phyloP scores from a whole-genome alignment of 495 filamentous ascomycete genomes.

The Glarea lozoyensis region DNA sequence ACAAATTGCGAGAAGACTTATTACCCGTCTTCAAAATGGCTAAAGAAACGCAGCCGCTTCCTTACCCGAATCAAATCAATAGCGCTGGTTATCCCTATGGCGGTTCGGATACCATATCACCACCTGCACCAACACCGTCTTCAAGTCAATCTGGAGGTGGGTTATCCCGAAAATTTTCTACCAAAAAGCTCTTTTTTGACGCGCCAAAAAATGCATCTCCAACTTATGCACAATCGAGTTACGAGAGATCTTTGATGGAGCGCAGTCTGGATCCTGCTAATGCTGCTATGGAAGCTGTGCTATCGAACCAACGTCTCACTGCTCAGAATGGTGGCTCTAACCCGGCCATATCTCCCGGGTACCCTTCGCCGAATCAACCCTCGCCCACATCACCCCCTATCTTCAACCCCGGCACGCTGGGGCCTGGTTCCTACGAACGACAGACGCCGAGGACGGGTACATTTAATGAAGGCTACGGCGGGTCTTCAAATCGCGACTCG shows the following conservation, averaged over 20 bases:
- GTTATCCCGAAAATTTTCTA: constrained; percentile 76
- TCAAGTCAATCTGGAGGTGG: constrained; percentile 37
- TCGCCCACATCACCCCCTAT: constrained; percentile 72
- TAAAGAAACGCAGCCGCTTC: constrained; percentile 84
- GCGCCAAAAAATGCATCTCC: constrained; percentile 70
- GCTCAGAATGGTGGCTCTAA: constrained; percentile 56
- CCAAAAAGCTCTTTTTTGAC: constrained; percentile 81
- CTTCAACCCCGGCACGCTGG: constrained; percentile 36
- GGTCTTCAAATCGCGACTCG: constrained; percentile 28
- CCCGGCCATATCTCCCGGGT: constrained; percentile 40
- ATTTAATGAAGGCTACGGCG: constrained; percentile 38
- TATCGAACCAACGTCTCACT: constrained; percentile 69
- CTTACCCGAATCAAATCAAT: constrained; percentile 34
- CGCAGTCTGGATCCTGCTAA: constrained; percentile 44
- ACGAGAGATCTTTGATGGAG: constrained; percentile 46
- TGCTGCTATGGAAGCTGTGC: constrained; percentile 49
- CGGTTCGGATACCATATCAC: constrained; percentile 31
- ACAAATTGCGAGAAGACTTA: constrained; percentile 78
- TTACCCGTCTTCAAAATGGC: constrained; percentile 80
- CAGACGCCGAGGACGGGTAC: constrained; percentile 36
- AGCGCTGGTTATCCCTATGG: constrained; percentile 39
- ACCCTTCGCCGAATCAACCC: constrained; percentile 57
- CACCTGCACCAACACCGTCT: constrained; percentile 41
- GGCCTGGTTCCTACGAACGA: constrained; percentile 41
- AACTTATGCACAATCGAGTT: constrained; percentile 57